Percentiles rank a stretch among this genome's conserved stretches.
Conservation (phyloP, 2,329 filamentous ascomycete genomes). For the Zymoseptoria tritici region DNA sequence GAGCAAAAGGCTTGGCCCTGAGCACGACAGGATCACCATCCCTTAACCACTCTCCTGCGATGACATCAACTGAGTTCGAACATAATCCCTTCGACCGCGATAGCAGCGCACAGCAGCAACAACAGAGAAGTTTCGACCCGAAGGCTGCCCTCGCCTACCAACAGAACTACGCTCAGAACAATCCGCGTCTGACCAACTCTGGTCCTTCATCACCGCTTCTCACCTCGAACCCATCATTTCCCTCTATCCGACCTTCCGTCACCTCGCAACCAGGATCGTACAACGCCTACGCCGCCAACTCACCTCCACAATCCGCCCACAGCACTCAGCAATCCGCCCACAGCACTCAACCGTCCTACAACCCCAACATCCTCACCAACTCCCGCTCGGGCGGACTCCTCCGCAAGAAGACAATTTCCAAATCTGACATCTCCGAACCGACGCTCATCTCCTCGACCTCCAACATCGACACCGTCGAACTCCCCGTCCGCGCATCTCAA, state of each 20-base stretch:
- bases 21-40: slow-evolving; percentile 21
- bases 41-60: slow-evolving; percentile 14
- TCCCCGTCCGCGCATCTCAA: slow-evolving; percentile 50
- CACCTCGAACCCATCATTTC: neutral
- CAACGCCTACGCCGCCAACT: slow-evolving; percentile 33
- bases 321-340: slow-evolving; percentile 38
- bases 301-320: slow-evolving; percentile 43
- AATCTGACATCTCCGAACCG: slow-evolving; percentile 56
- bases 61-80: neutral
- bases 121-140: slow-evolving; percentile 22
- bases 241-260: neutral
- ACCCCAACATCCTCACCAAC: slow-evolving; percentile 28
- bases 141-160: slow-evolving; percentile 11
- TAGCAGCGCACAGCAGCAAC: slow-evolving; percentile 11
- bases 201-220: slow-evolving; percentile 15
- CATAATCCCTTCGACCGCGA: slow-evolving; percentile 3
- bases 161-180: slow-evolving; percentile 1
- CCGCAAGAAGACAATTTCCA: slow-evolving; percentile 54
- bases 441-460: slow-evolving; percentile 48
- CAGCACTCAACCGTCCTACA: slow-evolving; percentile 23
- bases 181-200: slow-evolving; percentile 1
- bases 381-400: slow-evolving; percentile 25
- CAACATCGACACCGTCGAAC: slow-evolving; percentile 50
- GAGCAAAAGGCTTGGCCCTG: slow-evolving; percentile 39
- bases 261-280: slow-evolving; percentile 10